Evolutionary conservation across 768 basidiomycete species (phyloP), one percentile per base, ranked within the genome.

Genomic region (Mycena indigotica): DNA sequence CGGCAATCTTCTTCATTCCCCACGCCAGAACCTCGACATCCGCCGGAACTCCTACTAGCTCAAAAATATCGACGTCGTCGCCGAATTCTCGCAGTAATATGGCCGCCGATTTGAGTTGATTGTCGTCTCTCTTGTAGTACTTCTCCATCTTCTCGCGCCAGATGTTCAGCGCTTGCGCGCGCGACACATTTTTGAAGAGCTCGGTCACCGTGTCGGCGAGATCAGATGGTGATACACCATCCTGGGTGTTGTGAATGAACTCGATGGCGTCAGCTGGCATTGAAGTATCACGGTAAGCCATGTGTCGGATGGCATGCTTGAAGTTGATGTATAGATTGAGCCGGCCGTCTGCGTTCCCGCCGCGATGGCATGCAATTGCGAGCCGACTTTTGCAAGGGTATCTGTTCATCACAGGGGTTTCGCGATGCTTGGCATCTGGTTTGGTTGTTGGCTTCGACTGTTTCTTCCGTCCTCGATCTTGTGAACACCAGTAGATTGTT

Each of bases 201-300:
- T 66, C 68, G 1, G 67, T 65, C n/a, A 65, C 73, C 52, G 55
- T 64, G 2, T 69, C 71, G 38, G 71, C 63, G 61, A 65, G 45
- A 21, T 25, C 17, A 2, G 48, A 28, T 3, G 57, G 57, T 1
- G 52, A 49, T 3, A 25, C 10, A 8, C 44, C 30, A 8, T 44
- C 41, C 12, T 6, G 15, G 12, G n/a, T 5, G 8, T 15, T 21
- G 5, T 8, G 41, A 8, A 44, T 21, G 8, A 44, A 16, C n/a
- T 12, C 41, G 41, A 44, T 8, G 12, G 41, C 41, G 41, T 8
- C 41, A 21, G 6, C 41, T 8, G 41, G 41, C 15, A 44, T 16
- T 5, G 41, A 44, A 21, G 15, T 12, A 19, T 44, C 41, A 8
- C 21, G 15, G 41, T 44, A 44, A 21, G 12, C 21, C 8, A 16